A percentile compares a stretch with the other conserved stretches of the same genome.
These are phyloP conservation scores for Aureobasidium lini DNA, from an alignment of 2,329 filamentous ascomycete genomes.

Conservation along the genomic window DNA sequence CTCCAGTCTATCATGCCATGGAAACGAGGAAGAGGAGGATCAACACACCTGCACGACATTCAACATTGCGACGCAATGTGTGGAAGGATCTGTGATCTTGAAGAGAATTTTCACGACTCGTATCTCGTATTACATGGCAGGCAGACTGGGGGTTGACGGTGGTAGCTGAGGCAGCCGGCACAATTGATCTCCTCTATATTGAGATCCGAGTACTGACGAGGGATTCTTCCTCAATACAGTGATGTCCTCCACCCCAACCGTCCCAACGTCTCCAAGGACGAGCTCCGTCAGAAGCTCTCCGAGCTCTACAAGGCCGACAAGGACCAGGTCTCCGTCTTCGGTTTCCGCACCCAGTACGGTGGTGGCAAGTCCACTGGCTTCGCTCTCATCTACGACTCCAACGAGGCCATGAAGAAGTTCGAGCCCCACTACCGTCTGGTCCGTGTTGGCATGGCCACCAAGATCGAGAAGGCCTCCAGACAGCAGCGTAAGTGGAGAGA, in stretches of 20 bases:
- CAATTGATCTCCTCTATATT: constrained; percentile 9
- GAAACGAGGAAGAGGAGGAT: constrained; percentile 6
- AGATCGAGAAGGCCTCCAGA: constrained; percentile 95
- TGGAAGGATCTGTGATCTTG: not conserved
- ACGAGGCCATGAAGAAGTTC: constrained; percentile 99
- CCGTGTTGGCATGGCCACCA: constrained; percentile 82
- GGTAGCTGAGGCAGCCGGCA: constrained; percentile 2
- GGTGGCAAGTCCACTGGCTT: constrained; percentile 99
- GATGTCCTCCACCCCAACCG: constrained; percentile 99
- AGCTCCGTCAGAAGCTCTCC: constrained; percentile 90
- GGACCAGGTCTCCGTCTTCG: constrained; percentile 96
- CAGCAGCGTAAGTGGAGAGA: constrained; percentile 84
- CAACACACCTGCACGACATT: not conserved
- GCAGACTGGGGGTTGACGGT: not conserved
- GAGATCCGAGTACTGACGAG: constrained; percentile 11
- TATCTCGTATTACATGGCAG: not conserved
- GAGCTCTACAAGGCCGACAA: constrained; percentile 97
- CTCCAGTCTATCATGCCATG: not conserved
- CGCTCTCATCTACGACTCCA: constrained; percentile 95
- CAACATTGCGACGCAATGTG: constrained; percentile 4
- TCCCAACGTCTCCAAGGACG: constrained; percentile 97
- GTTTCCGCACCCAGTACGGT: constrained; percentile 97
- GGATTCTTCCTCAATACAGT: constrained; percentile 44
- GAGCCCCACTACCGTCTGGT: constrained; percentile 97
- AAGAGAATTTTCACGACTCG: not conserved